Conservation (phyloP, 169 alveolate genomes). For the Besnoitia besnoiti region DNA sequence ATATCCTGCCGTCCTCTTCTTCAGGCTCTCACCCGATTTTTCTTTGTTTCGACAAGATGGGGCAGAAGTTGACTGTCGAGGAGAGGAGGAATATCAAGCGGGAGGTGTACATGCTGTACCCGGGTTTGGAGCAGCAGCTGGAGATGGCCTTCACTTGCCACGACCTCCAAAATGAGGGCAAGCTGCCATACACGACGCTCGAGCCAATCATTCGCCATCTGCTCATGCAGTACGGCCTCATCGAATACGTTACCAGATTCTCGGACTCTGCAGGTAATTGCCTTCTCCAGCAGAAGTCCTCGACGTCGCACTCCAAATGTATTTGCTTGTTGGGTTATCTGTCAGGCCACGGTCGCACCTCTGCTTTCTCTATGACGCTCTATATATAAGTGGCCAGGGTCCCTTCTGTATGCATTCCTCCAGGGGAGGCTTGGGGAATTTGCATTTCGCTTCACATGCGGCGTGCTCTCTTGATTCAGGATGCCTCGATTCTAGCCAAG, state of each 20-base stretch:
- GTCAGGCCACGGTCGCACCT: too few relatives aligned
- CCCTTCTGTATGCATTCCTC: too few relatives aligned
- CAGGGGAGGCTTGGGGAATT: too few relatives aligned
- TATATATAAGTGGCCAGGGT: too few relatives aligned
- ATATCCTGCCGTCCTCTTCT: background rate
- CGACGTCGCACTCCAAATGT: too few relatives aligned
- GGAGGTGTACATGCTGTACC: conserved; percentile 73
- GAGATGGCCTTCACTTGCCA: conserved; percentile 80
- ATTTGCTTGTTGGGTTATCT: too few relatives aligned
- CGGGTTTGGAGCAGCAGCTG: conserved; percentile 84
- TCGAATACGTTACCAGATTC: conserved; percentile 80
- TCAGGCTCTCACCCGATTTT: too few relatives aligned
- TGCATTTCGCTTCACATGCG: background rate
- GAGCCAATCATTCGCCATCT: conserved; percentile 85
- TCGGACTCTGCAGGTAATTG: conserved; percentile 76
- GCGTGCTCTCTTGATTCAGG: conserved; percentile 72
- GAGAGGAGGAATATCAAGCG: conserved; percentile 67
- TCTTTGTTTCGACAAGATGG: conserved; percentile 48
- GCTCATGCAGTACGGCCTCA: conserved; percentile 82
- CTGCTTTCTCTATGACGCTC: too few relatives aligned
- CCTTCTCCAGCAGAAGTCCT: too few relatives aligned
- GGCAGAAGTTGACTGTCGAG: conserved; percentile 66
- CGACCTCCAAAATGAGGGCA: conserved; percentile 80
- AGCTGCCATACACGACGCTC: conserved; percentile 79
- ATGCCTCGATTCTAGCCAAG: conserved; percentile 72